A percentile compares a stretch with the other conserved stretches of the same genome.
Conservation (phyloP, 306 rosid species). For the Cucurbita moschata region DNA sequence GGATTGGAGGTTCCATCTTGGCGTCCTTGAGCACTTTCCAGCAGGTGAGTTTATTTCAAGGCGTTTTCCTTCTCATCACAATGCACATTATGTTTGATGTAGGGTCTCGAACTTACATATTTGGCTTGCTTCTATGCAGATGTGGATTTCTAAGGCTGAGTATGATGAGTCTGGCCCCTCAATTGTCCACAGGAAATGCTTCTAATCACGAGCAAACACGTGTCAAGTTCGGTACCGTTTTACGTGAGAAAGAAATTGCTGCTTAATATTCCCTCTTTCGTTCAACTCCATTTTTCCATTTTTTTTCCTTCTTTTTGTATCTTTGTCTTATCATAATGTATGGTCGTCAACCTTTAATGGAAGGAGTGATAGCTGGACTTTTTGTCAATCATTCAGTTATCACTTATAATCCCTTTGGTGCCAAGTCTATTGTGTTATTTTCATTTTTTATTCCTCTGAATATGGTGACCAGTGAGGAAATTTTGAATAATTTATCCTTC, state of each 20-base stretch:
- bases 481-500: not conserved
- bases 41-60: slow-evolving; percentile 13
- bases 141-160: slow-evolving; percentile 29
- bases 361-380: slow-evolving; percentile 1
- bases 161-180: slow-evolving; percentile 27
- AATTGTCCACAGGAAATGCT: slow-evolving; percentile 28
- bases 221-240: not conserved
- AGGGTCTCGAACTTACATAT: not conserved
- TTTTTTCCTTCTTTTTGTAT: not conserved
- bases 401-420: slow-evolving; percentile 4
- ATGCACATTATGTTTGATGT: not conserved
- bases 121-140: slow-evolving; percentile 9
- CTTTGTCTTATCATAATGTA: slow-evolving; percentile 10
- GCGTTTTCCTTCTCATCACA: not conserved
- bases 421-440: not conserved
- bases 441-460: not conserved
- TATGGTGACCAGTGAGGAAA: not conserved
- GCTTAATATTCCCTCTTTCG: slow-evolving; percentile 4
- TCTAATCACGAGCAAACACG: slow-evolving; percentile 10
- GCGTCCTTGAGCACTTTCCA: slow-evolving; percentile 28
- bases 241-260: slow-evolving; percentile 4
- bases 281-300: not conserved
- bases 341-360: not conserved
- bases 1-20: slow-evolving; percentile 29
- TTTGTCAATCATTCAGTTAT: slow-evolving; percentile 4